Evolutionary conservation across 1,139 yeast genomes (phyloP).

Genomic region (Scheffersomyces titani): DNA sequence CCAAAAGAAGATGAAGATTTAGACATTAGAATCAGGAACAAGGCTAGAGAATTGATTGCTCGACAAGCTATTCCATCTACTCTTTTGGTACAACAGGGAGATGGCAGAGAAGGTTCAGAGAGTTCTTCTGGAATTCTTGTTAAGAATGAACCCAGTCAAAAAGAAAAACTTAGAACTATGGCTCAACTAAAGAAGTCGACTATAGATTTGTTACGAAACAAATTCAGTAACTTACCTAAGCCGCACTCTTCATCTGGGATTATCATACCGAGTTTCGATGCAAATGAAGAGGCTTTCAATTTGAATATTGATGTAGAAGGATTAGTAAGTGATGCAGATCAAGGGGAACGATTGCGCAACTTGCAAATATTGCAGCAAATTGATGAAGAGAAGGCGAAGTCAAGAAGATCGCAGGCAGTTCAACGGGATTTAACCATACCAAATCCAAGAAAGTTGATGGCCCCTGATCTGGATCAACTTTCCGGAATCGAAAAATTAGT

Average conservation of each 20-base stretch:
- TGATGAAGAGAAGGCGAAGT: conserved; percentile 28
- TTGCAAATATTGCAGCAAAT: conserved; percentile 27
- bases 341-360: conserved; percentile 24
- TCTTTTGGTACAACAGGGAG: conserved; percentile 11
- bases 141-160: conserved; percentile 6
- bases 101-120: not conserved
- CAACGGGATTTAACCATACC: conserved; percentile 57
- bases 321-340: conserved; percentile 10
- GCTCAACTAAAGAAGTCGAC: conserved; percentile 27
- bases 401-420: conserved; percentile 51
- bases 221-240: conserved; percentile 26
- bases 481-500: conserved; percentile 21
- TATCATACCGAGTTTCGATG: conserved; percentile 27
- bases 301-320: conserved; percentile 8
- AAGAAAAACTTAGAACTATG: conserved; percentile 3
- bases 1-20: conserved; percentile 17
- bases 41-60: conserved; percentile 17
- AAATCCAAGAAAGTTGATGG: conserved; percentile 18
- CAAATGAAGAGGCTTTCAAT: conserved; percentile 19
- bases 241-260: conserved; percentile 28
- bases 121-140: conserved; percentile 2
- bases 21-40: conserved; percentile 5
- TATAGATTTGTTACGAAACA: conserved; percentile 24
- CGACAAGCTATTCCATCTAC: conserved; percentile 17
- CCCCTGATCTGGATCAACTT: conserved; percentile 10